Evolutionary conservation across 2,329 filamentous ascomycete genomes (phyloP), one percentile per base, ranked within the genome.

Genomic region (Sporothrix luriei): DNA sequence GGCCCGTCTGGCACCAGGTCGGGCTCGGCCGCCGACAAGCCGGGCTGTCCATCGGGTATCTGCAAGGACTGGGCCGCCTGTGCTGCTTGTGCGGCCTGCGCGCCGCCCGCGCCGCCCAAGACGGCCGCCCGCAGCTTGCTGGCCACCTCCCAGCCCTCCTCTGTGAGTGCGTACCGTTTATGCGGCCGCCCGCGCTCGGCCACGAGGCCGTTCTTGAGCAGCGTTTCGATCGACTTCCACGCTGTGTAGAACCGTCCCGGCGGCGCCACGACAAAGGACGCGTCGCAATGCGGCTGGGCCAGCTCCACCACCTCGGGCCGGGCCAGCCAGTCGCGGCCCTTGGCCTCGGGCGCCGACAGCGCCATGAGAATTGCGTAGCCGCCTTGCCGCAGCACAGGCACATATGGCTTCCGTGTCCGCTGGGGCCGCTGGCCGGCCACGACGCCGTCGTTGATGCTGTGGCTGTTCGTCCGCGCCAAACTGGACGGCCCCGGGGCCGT

Each of bases 221-320:
- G 80, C 0, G 90, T 92, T 76, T 91, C 92, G 85, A 94, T 93
- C 1, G 91, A 93, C 75, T 87, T 90, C 91, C 91, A 95, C 0
- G 92, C 92, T 0, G 91, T 94, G 74, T 92, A 91, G 74, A 87
- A 91, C 69, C 88, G 90, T 13, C 84, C 88, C 0, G 90, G 82
- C 68, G 92, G 89, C 52, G 81, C 83, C 0, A 85, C 87, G 0
- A 85, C 90, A 74, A 93, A 93, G 0, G 91, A 93, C 1, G 89
- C 80, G 75, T 94, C 90, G 74, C 89, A 92, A 76, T 91, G 83
- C 7, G 86, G 86, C 75, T 94, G 90, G 0, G 91, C 90, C 14
- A 84, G 80, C 71, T 89, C 87, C 59, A 93, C 89, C 2, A 93
- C 79, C 69, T 91, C 85, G 7, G 83, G 76, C 76, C 93, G 94